Base-by-base conservation (phyloP, 352 stramenopile species). In the Pythium phragmiticola region DNA sequence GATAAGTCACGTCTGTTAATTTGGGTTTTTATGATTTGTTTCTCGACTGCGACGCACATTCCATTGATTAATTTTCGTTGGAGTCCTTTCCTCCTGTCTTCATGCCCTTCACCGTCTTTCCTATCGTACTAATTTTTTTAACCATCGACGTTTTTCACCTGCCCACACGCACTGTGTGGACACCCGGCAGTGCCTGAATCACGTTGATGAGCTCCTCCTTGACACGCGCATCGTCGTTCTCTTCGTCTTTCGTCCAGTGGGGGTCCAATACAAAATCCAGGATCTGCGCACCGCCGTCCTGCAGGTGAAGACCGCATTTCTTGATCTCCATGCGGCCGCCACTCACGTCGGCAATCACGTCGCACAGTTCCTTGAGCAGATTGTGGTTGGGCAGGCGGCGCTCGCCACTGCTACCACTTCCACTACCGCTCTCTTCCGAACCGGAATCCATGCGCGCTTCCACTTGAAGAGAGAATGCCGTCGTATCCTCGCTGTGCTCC, bases 351-450 rank as follows among this genome's bases (percentile, higher is more conserved):
- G 73, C 76, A 43, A 94, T 90, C 57, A 92, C 78, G 48, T 94
- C 84, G 66, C 82, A 92, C 41, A 94, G 70, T 65, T 90, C 74
- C 68, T 92, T 89, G 65, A 94, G 83, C 78, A 94, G 83, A 72
- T 92, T 86, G 84, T 94, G 85, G 66, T 92, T 90, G 19, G 83
- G 83, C 51, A 89, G 68, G 30, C 77, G 75, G 33, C 76, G 76
- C 43, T 87, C 80, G n/a, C 57, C 57, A 33, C 72, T 49, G 36
- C 79, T 70, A 34, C 72, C 56, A 39, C 58, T 53, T 21, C 45
- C 54, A 42, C 54, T 47, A 4, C 45, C 52, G 33, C 34, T 70
- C 28, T 77, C 77, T 11, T 68, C 60, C 8, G 42, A 42, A 17
- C 66, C 75, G 51, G 76, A 49, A 30, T 80, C 80, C 43, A 76